Evolutionary conservation across 1,284 basidiomycete genomes (phyloP).

Genomic region (Earliella scabrosa): DNA sequence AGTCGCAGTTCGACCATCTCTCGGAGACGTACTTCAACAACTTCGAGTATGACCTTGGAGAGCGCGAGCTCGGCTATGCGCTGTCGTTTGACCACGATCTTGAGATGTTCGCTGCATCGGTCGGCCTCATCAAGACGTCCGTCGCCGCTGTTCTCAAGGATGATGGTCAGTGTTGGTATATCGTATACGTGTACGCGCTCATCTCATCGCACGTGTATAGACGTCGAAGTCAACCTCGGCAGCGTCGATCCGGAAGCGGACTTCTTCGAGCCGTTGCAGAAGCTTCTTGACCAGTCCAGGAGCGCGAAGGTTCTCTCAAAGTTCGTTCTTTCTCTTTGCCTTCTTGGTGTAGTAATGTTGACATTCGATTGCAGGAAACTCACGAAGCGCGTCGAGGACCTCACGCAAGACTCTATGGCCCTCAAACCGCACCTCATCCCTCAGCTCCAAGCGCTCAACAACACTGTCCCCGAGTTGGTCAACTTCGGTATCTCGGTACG

Average conservation of each 20-base stretch:
- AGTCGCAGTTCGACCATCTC: constrained; percentile 90
- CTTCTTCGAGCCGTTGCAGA: constrained; percentile 82
- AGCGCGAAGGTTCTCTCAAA: constrained; percentile 80
- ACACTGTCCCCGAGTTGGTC: constrained; percentile 78
- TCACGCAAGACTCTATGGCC: constrained; percentile 72
- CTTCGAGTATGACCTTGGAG: constrained; percentile 84
- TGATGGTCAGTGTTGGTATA: constrained; percentile 54
- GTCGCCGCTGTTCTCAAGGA: constrained; percentile 77
- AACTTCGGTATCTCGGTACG: constrained; percentile 88
- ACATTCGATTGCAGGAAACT: constrained; percentile 67
- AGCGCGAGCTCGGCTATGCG: constrained; percentile 86
- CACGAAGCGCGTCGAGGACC: constrained; percentile 80
- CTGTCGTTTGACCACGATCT: constrained; percentile 86
- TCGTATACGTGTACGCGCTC: background rate
- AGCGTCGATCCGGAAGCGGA: constrained; percentile 74
- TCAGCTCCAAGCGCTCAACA: constrained; percentile 73
- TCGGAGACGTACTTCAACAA: constrained; percentile 83
- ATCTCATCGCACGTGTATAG: constrained; percentile 39
- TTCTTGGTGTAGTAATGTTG: background rate
- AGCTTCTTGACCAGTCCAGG: constrained; percentile 80
- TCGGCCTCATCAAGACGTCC: constrained; percentile 86
- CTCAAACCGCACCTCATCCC: constrained; percentile 73
- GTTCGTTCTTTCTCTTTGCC: constrained; percentile 45
- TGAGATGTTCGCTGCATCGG: constrained; percentile 89
- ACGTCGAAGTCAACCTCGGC: constrained; percentile 73